Conservation (phyloP, 2,329 filamentous ascomycete species). For the Ambrosiella cleistominuta region DNA sequence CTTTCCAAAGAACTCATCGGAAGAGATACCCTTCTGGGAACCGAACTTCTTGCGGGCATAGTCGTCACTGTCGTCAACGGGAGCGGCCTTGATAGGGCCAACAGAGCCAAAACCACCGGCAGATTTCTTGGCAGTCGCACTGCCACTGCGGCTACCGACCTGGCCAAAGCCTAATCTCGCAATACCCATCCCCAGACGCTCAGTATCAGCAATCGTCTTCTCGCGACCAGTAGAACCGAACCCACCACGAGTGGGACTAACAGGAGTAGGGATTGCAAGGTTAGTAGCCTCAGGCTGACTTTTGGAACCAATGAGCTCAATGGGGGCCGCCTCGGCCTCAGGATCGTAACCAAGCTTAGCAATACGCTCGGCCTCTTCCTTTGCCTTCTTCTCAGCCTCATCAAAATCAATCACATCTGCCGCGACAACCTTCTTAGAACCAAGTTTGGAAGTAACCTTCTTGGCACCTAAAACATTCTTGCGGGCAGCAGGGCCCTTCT, state of each 20-base stretch:
- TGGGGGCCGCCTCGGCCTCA: constrained; percentile 52
- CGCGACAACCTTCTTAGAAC: constrained; percentile 69
- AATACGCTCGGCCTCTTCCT: constrained; percentile 91
- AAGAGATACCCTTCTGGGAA: constrained; percentile 84
- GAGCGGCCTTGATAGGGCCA: constrained; percentile 50
- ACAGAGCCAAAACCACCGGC: constrained; percentile 77
- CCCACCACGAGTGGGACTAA: constrained; percentile 45
- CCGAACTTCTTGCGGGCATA: constrained; percentile 84
- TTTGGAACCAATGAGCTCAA: constrained; percentile 46
- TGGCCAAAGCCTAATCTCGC: constrained; percentile 76
- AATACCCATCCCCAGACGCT: constrained; percentile 79
- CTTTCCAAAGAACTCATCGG: constrained; percentile 95
- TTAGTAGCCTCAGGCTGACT: constrained; percentile 37
- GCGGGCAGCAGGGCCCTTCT: constrained; percentile 49
- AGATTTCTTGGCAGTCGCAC: constrained; percentile 49
- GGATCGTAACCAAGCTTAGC: constrained; percentile 92
- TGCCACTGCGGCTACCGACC: constrained; percentile 38
- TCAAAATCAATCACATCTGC: constrained; percentile 82
- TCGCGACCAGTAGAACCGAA: constrained; percentile 46
- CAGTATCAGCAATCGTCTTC: constrained; percentile 61
- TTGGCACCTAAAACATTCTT: constrained; percentile 82
- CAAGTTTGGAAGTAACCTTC: constrained; percentile 63
- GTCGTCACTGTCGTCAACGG: constrained; percentile 53
- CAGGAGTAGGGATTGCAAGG: constrained; percentile 56
- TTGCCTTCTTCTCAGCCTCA: constrained; percentile 89